Evolutionary conservation across 2,329 filamentous ascomycete genomes (phyloP), one percentile per base, ranked within the genome.

Genomic region (Talaromyces marneffei): DNA sequence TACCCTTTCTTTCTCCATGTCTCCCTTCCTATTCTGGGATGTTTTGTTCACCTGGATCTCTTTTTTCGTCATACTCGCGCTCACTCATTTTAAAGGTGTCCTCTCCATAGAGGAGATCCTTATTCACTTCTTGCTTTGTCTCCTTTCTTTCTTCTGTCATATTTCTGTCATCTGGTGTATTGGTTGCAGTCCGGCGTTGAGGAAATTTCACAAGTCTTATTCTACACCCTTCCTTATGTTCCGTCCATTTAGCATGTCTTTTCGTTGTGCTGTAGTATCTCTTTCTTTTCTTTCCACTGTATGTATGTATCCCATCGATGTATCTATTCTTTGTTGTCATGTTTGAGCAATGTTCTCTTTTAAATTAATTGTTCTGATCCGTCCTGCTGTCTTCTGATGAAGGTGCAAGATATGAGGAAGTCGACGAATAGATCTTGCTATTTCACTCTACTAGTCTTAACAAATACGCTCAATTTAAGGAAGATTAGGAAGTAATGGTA

Each of bases 231-330:
- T 46, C 25, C 23, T 55, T 55, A 27, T 55, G 33, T 39, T 12
- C 33, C 8, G 25, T 40, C 20, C 12, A 12, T 4, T 39, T 12
- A 40, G 52, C 31, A 55, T 33, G 48, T 27, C 37, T 46, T 42
- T 33, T 42, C 44, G 33, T 48, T 33, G 14, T 55, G n/a, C 27
- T 54, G 37, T 54, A 35, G n/a, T 59, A 18, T 56, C 20, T 29
- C 14, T 54, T 56, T 16, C 42, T 48, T 10, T 55, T 8, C 8
- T 31, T 39, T 42, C 20, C 25, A 44, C 31, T 59, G 57, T 59
- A 59, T 50, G 56, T 58, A 58, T 40, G 46, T 53, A 53, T 39
- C 20, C n/a, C 20, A 27, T 37, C 20, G 12, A 55, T 55, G 25
- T 39, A 55, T 33, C 10, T 55, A 55, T 40, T 55, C 52, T 54